Evolutionary conservation across 805 yeast genomes (phyloP), one percentile per base, ranked within the genome.

Genomic region (Blastobotrys americana): DNA sequence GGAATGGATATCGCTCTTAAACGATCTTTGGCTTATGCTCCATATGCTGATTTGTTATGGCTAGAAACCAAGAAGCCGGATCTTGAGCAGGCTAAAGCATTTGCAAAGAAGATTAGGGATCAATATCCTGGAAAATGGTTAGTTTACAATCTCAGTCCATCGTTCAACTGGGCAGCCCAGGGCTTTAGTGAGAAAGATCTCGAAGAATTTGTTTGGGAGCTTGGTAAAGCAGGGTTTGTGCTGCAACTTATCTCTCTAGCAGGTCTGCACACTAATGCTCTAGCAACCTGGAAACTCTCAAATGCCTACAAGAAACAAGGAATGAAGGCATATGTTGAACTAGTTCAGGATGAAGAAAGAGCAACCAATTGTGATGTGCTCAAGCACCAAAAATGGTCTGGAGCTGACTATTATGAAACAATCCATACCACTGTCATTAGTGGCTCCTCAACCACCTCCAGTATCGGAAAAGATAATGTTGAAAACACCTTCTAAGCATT

Each of bases 341-440:
- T 67, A 17, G 75, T 77, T 3, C 82, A 77, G 59, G 57, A 58
- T 18, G 60, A 60, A 44, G 81, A 77, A 55, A 68, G 64, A 50
- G 69, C 60, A 16, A 48, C 65, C 3, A 64, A 66, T 2, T 71
- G 78, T 50, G 82, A 77, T 52, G 70, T 77, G 2, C 60, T 77
- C 51, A 77, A 78, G 5, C 82, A 77, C 52, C 82, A 77, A 55
- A 72, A 69, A 50, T 77, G 82, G 82, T 73, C 78, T 3, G 82
- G 82, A 4, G 78, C 78, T n/a, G 71, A 72, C 53, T 74, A 74
- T 52, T 57, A 68, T 23, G 81, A 77, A 51, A 61, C 68, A 8
- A 57, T 74, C 16, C 58, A 71, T 47, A 64, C 63, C 36, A 58
- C 68, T 18, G 68, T 73, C 2, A 70, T 69, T 42, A 69, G 72